These are phyloP conservation scores for Phytophthora meadii DNA, from an alignment of 352 stramenopile species.

Conservation along the genomic window DNA sequence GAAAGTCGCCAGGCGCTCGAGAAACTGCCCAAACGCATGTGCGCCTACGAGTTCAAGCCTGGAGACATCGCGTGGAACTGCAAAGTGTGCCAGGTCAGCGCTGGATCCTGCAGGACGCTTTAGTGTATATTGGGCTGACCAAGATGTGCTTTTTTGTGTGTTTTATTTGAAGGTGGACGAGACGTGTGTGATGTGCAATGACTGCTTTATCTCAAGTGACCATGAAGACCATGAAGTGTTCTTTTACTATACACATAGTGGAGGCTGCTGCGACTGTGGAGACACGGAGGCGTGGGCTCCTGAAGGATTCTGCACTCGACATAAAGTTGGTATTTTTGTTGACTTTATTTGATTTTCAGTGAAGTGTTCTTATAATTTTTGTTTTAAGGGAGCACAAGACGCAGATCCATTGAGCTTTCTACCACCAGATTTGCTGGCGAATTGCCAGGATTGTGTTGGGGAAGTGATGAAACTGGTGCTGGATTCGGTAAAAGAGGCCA, in stretches of 20 bases:
- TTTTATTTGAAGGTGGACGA: slow-evolving; percentile 84
- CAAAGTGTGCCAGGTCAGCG: slow-evolving; percentile 81
- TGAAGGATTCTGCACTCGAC: slow-evolving; percentile 94
- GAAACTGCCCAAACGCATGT: slow-evolving; percentile 88
- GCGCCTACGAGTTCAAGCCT: slow-evolving; percentile 93
- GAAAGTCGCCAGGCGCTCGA: slow-evolving; percentile 51
- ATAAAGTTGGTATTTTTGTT: slow-evolving; percentile 67
- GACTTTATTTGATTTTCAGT: no score
- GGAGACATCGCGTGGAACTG: slow-evolving; percentile 99
- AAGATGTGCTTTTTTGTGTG: slow-evolving; percentile 16
- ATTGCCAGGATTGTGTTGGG: slow-evolving; percentile 64
- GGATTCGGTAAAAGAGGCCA: slow-evolving; percentile 67
- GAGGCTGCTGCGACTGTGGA: slow-evolving; percentile 98
- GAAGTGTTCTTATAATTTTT: not conserved
- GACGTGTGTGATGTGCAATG: slow-evolving; percentile 98
- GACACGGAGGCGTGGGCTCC: slow-evolving; percentile 97
- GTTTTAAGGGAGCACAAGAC: slow-evolving; percentile 71
- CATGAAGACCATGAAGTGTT: slow-evolving; percentile 95
- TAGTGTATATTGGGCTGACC: slow-evolving; percentile 2
- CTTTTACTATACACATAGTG: slow-evolving; percentile 95
- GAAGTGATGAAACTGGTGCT: slow-evolving; percentile 79
- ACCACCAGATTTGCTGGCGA: slow-evolving; percentile 58
- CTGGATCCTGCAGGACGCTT: slow-evolving; percentile 12
- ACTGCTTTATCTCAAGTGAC: slow-evolving; percentile 95
- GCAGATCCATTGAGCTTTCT: slow-evolving; percentile 67